A percentile compares a stretch with the other conserved stretches of the same genome.
Evolutionary conservation across 208 protist species (phyloP).

Genomic region (Sergeia podlipaevii): DNA sequence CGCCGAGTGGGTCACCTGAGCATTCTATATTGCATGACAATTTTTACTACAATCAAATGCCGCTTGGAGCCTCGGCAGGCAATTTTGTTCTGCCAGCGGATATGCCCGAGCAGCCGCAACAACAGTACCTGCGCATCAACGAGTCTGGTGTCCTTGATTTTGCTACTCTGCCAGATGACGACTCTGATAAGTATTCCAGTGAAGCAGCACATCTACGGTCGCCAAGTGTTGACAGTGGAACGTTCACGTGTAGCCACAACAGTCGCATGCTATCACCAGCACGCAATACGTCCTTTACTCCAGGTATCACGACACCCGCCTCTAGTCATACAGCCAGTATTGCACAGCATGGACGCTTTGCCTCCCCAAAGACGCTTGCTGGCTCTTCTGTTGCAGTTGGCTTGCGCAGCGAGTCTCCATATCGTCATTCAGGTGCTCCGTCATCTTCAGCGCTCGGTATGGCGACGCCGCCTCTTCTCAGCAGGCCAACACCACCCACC

Average conservation of each 20-base stretch:
- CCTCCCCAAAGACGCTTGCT: constrained; percentile 20
- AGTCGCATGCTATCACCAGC: constrained; percentile 33
- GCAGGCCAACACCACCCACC: constrained; percentile 12
- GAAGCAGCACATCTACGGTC: constrained; percentile 26
- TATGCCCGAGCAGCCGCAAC: constrained; percentile 27
- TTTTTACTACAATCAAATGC: constrained; percentile 64
- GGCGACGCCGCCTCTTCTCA: constrained; percentile 5
- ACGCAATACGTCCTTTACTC: constrained; percentile 38
- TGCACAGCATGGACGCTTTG: constrained; percentile 37
- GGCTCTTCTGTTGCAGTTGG: constrained; percentile 12
- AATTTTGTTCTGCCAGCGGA: constrained; percentile 71
- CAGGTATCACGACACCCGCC: constrained; percentile 21
- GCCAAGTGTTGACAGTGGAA: constrained; percentile 28
- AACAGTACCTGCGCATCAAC: constrained; percentile 84
- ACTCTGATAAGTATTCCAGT: constrained; percentile 33
- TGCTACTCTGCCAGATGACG: constrained; percentile 55
- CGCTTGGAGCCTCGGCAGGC: constrained; percentile 58
- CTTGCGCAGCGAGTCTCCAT: constrained; percentile 52
- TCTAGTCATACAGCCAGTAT: constrained; percentile 14
- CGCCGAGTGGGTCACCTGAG: constrained; percentile 41
- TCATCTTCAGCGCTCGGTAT: constrained; percentile 23
- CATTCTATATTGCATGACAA: constrained; percentile 70
- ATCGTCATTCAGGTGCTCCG: constrained; percentile 30
- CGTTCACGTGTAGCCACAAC: constrained; percentile 19
- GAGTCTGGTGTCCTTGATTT: constrained; percentile 78